Evolutionary conservation across 345 rosid species (phyloP).

Genomic region (Salix caprea): DNA sequence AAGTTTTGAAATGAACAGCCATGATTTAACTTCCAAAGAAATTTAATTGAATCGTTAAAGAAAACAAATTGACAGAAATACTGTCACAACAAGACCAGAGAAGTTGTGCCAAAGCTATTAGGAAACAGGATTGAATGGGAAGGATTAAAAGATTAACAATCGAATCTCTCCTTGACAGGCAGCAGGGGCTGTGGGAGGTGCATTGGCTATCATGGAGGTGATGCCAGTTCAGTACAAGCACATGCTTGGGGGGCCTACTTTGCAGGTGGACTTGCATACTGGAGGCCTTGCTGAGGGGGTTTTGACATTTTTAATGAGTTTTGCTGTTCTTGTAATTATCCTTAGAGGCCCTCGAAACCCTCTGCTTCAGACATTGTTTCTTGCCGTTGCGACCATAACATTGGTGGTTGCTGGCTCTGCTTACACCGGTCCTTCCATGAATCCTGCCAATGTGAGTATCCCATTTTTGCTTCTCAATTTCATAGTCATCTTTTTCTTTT

Average conservation of each 20-base stretch:
- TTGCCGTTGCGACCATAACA: slow-evolving; percentile 57
- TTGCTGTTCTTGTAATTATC: slow-evolving; percentile 59
- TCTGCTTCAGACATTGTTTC: slow-evolving; percentile 53
- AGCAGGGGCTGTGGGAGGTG: slow-evolving; percentile 92
- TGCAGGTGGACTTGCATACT: slow-evolving; percentile 65
- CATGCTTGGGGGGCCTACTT: slow-evolving; percentile 66
- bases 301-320: slow-evolving; percentile 69
- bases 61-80: background rate
- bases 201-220: slow-evolving; percentile 64
- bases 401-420: slow-evolving; percentile 55
- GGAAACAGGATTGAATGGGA: background rate
- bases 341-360: slow-evolving; percentile 65
- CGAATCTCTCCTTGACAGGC: slow-evolving; percentile 46
- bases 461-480: background rate
- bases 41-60: too few relatives aligned
- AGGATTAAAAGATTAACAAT: background rate
- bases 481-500: background rate
- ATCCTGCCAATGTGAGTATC: slow-evolving; percentile 92
- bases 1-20: background rate
- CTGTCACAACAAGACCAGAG: background rate
- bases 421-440: slow-evolving; percentile 93
- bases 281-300: slow-evolving; percentile 90
- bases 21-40: background rate
- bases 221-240: slow-evolving; percentile 66
- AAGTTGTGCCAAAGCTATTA: background rate